These are phyloP conservation scores for Curvularia lunata DNA, from an alignment of 2,329 filamentous ascomycete species.

Conservation along the genomic window DNA sequence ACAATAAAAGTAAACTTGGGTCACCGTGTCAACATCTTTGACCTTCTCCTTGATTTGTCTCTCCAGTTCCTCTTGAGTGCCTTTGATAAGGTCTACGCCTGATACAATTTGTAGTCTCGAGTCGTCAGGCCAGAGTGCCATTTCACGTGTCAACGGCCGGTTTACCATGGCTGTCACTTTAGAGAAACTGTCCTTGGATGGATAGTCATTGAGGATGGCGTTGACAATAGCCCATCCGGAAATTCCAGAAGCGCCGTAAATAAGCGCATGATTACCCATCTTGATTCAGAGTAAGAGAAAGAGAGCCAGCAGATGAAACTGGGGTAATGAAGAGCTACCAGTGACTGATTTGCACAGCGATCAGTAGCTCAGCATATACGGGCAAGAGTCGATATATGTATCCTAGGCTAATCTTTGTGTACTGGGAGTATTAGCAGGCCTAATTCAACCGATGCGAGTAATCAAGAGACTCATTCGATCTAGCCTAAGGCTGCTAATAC, in stretches of 20 bases:
- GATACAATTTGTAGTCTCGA: slow-evolving; percentile 48
- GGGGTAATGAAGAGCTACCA: neutral
- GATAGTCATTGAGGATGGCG: slow-evolving; percentile 56
- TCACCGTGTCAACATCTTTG: slow-evolving; percentile 45
- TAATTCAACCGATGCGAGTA: neutral
- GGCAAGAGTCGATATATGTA: slow-evolving; percentile 1
- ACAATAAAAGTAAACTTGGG: slow-evolving; percentile 52
- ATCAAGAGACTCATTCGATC: neutral
- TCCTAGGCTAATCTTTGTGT: neutral
- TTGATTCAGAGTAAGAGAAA: neutral
- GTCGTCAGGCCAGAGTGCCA: slow-evolving; percentile 47
- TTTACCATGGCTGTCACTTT: slow-evolving; percentile 58
- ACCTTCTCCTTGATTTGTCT: slow-evolving; percentile 47
- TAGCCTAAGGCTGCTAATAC: slow-evolving; percentile 8
- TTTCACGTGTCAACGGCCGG: slow-evolving; percentile 47
- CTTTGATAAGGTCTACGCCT: slow-evolving; percentile 51
- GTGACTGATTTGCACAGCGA: neutral
- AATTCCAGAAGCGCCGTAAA: slow-evolving; percentile 57
- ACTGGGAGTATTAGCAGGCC: neutral
- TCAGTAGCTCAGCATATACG: neutral
- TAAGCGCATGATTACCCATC: slow-evolving; percentile 43
- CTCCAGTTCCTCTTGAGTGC: slow-evolving; percentile 42
- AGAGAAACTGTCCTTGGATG: slow-evolving; percentile 52
- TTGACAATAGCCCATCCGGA: slow-evolving; percentile 59
- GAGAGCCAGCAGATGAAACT: neutral